phyloP scores from a whole-genome alignment of 2,329 filamentous ascomycete genomes.

The Fusarium nematophilum region DNA sequence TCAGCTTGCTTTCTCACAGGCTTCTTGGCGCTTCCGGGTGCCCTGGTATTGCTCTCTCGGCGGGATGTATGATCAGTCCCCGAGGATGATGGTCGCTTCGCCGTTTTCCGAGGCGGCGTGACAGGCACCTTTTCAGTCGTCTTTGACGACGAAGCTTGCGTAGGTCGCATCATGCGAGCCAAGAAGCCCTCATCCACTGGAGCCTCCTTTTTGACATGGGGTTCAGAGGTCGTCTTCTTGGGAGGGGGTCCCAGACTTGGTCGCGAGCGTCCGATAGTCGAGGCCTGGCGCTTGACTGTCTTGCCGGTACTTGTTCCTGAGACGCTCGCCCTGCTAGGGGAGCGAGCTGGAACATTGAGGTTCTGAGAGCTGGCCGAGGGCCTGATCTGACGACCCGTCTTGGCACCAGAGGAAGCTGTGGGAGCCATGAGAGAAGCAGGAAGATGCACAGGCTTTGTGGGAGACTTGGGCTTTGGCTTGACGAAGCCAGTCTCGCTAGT shows the following conservation, averaged over 20 bases:
- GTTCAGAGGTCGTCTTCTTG: conserved; percentile 56
- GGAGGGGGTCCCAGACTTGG: conserved; percentile 69
- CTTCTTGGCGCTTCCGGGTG: conserved; percentile 40
- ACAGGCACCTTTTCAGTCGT: conserved; percentile 69
- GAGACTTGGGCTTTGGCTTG: conserved; percentile 74
- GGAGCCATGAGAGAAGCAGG: conserved; percentile 76
- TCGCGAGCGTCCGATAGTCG: conserved; percentile 57
- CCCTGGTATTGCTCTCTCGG: conserved; percentile 41
- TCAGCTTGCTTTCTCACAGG: conserved; percentile 14
- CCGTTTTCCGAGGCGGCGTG: conserved; percentile 60
- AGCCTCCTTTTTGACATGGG: conserved; percentile 61
- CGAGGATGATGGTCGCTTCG: conserved; percentile 38
- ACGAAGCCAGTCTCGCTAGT: conserved; percentile 57
- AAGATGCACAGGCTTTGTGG: conserved; percentile 74
- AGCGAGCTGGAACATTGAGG: conserved; percentile 51
- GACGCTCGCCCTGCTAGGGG: conserved; percentile 59
- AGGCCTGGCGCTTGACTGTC: conserved; percentile 58
- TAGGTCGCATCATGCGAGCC: conserved; percentile 85
- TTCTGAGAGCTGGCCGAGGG: conserved; percentile 51
- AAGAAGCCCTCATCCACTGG: conserved; percentile 77
- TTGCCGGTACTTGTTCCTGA: conserved; percentile 45
- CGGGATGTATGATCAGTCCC: conserved; percentile 31
- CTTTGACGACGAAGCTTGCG: conserved; percentile 75
- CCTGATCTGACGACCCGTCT: conserved; percentile 50
- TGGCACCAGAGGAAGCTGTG: conserved; percentile 76